phyloP scores from a whole-genome alignment of 257 asterid species.

The Salvia miltiorrhiza region DNA sequence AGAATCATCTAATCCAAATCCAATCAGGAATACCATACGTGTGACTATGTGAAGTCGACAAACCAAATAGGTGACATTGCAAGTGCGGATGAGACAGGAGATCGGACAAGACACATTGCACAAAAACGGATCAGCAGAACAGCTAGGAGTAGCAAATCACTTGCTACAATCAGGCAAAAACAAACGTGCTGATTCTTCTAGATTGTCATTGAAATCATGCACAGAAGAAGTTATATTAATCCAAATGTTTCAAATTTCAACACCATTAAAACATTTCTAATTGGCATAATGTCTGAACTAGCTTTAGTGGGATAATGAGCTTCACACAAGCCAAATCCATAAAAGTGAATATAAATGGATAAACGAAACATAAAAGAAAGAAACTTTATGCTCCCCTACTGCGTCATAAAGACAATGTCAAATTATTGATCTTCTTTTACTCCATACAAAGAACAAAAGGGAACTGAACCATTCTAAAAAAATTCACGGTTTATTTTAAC shows the following conservation, averaged over 20 bases:
- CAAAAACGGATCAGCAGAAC: background rate
- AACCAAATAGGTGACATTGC: background rate
- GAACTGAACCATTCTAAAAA: background rate
- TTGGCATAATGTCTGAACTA: background rate
- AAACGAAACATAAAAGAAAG: background rate
- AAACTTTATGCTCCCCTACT: background rate
- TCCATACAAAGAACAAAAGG: background rate
- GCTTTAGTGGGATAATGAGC: background rate
- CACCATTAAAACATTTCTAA: background rate
- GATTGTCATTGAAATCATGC: background rate
- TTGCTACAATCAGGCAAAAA: background rate
- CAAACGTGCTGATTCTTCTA: background rate
- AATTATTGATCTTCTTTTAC: background rate
- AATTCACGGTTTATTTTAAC: background rate
- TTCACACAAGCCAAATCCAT: background rate
- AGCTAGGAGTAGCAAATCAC: background rate
- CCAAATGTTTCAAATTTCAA: background rate
- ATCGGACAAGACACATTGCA: background rate
- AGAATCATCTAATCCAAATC: background rate
- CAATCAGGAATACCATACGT: background rate
- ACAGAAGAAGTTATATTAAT: background rate
- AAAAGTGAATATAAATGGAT: background rate
- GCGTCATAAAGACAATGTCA: background rate
- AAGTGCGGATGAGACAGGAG: background rate
- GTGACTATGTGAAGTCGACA: constrained; percentile 3